These are phyloP conservation scores for Luvunga scandens DNA, from an alignment of 345 rosid genomes.

Conservation along the genomic window DNA sequence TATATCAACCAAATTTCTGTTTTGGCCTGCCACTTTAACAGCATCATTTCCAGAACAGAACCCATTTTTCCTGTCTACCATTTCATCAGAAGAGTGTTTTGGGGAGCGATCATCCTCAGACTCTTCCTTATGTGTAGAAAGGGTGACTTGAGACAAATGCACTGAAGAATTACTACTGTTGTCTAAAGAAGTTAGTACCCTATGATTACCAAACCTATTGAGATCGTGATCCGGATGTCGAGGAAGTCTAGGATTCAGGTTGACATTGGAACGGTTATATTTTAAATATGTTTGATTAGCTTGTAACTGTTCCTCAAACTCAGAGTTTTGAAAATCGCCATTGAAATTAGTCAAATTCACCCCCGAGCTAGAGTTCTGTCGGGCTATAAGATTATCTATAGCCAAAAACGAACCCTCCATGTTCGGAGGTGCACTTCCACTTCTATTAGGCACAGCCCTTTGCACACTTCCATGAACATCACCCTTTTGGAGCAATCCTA, in stretches of 20 bases:
- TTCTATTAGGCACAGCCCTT: slow-evolving; percentile 43
- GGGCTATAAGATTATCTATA: slow-evolving; percentile 37
- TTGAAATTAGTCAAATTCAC: slow-evolving; percentile 21
- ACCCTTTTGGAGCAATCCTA: slow-evolving; percentile 22
- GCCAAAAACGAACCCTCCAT: slow-evolving; percentile 60
- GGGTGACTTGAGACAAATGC: slow-evolving; percentile 36
- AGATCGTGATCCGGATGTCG: slow-evolving; percentile 17
- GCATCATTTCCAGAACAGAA: slow-evolving; percentile 25
- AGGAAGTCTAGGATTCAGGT: slow-evolving; percentile 39
- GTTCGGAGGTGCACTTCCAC: slow-evolving; percentile 67
- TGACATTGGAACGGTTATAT: slow-evolving; percentile 21
- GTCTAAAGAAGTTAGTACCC: slow-evolving; percentile 28
- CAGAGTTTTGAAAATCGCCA: slow-evolving; percentile 6
- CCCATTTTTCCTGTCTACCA: slow-evolving; percentile 20
- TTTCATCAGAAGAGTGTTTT: slow-evolving; percentile 22
- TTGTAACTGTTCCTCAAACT: slow-evolving; percentile 27
- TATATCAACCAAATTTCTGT: slow-evolving; percentile 29
- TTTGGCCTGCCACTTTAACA: slow-evolving; percentile 20
- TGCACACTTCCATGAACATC: slow-evolving; percentile 21
- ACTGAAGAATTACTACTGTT: slow-evolving; percentile 25
- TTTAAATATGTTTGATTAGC: slow-evolving; percentile 28
- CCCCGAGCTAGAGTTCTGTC: slow-evolving; percentile 22
- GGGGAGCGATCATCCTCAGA: slow-evolving; percentile 45
- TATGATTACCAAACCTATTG: slow-evolving; percentile 36
- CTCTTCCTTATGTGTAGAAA: slow-evolving; percentile 63